Evolutionary conservation across 2,329 filamentous ascomycete species (phyloP), one percentile per base, ranked within the genome.

Genomic region (Fusarium sp.): DNA sequence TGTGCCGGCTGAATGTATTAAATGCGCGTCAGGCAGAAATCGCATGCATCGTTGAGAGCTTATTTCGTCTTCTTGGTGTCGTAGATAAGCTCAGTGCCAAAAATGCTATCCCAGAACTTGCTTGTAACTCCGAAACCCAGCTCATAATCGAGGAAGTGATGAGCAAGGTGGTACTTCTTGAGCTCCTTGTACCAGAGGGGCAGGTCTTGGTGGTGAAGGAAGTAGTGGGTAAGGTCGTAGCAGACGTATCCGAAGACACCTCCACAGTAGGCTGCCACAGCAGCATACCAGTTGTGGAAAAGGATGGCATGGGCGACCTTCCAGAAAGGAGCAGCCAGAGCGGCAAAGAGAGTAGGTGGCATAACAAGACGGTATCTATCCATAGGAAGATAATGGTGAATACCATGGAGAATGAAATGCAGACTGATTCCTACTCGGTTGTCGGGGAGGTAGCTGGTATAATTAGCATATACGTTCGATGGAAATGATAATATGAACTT

Each of bases 381-480:
- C 96, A 99, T 98, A n/a, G 96, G 96, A 6, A 99, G 87, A 80
- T 98, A 99, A 81, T 99, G 96, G 77, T 99, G 96, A 68, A 99
- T 93, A 68, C 96, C 96, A 75, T 99, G 96, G 28, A 99, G 91
- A 40, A 97, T 82, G 82, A 99, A 99, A 79, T 99, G 96, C 20
- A 91, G 73, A 0, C 93, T 97, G 62, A 99, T 84, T 69, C 88
- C 91, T n/a, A 92, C 90, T 57, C 93, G 88, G 79, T 98, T 97
- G 78, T 99, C 93, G 1, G 96, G 96, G 12, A 99, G 90, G 76
- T 89, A 93, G 47, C 93, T 97, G 67, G 23, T 55, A 16, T 44
- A 23, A 68, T 82, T 67, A 83, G 79, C 68, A 38, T 62, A n/a
- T 16, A 28, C 13, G 31, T 7, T 45, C 16, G 16, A 8, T 33